phyloP scores from a whole-genome alignment of 352 stramenopile genomes.

The Pythium scleroteichum region DNA sequence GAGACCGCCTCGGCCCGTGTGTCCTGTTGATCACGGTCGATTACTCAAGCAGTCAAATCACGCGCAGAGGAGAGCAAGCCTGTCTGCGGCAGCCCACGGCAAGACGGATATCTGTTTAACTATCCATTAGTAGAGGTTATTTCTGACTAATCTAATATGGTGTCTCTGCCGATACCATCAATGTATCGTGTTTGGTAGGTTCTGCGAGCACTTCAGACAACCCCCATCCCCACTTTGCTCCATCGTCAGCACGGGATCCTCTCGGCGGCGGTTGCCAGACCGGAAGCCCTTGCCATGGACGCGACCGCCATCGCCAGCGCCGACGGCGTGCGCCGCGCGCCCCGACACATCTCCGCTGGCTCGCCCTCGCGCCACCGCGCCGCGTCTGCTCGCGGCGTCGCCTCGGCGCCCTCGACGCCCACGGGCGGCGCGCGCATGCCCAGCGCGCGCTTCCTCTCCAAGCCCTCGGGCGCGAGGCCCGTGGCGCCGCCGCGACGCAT shows the following conservation, averaged over 20 bases:
- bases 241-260: background rate
- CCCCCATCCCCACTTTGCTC: too few species aligned
- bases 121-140: too few species aligned
- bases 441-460: background rate
- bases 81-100: too few species aligned
- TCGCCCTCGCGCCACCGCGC: background rate
- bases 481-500: conserved; percentile 21
- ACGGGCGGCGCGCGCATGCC: background rate
- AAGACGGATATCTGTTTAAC: too few species aligned
- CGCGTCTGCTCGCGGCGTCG: background rate
- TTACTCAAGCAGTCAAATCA: too few species aligned
- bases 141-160: too few species aligned
- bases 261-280: background rate
- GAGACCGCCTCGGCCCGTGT: too few species aligned
- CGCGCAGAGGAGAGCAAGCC: too few species aligned
- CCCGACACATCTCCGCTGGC: background rate
- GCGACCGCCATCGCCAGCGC: background rate
- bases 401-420: conserved; percentile 4
- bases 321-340: conserved; percentile 1
- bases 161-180: too few species aligned
- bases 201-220: too few species aligned
- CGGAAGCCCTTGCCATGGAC: background rate
- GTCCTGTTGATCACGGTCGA: too few species aligned
- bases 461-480: background rate
- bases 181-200: too few species aligned